Evolutionary conservation across 306 rosid species (phyloP), one percentile per base, ranked within the genome.

Genomic region (Quercus agrifolia): DNA sequence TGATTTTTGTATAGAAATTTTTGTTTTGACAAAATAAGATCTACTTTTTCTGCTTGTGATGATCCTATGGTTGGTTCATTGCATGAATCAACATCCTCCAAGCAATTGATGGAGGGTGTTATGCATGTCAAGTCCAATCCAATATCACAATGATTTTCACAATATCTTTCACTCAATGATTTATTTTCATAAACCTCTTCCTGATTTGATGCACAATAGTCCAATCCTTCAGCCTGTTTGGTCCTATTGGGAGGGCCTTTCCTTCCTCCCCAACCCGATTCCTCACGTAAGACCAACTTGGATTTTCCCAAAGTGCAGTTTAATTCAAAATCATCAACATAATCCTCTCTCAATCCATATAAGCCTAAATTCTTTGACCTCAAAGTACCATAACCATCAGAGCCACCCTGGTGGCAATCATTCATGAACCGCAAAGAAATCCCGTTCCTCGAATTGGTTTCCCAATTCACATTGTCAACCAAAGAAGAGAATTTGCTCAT

Each of bases 391-490:
- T 71, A 77, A 70, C 83, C 78, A 63, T 85, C 80, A 12, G 79
- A 83, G 70, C 74, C 88, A 80, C 78, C 87, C 17, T 81, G 79
- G 12, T 56, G 83, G 81, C 74, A 70, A 71, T 82, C 72, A 56
- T 86, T 90, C 52, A 64, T 69, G 77, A 89, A 83, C 46, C 64
- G 81, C 81, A 91, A 78, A 55, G 94, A 90, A 76, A 93, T 80
- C 33, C 86, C 95, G 49, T 85, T 83, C 41, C 56, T 72, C 0
- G 87, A 82, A 88, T 90, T 71, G 18, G 82, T 89, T 41, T 93
- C 97, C 98, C 98, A 93, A n/a, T 90, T 90, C n/a, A 79, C 83
- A 83, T 87, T 84, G 30, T 91, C 98, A 74, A 86, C 74, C 64
- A 83, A 79, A 38, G 87, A 66, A 64, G 90, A 84, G 78, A 83